Percentiles rank a stretch among this genome's conserved stretches.
Evolutionary conservation across 139 green algal genomes (phyloP).

Genomic region (Volvox reticuliferus): DNA sequence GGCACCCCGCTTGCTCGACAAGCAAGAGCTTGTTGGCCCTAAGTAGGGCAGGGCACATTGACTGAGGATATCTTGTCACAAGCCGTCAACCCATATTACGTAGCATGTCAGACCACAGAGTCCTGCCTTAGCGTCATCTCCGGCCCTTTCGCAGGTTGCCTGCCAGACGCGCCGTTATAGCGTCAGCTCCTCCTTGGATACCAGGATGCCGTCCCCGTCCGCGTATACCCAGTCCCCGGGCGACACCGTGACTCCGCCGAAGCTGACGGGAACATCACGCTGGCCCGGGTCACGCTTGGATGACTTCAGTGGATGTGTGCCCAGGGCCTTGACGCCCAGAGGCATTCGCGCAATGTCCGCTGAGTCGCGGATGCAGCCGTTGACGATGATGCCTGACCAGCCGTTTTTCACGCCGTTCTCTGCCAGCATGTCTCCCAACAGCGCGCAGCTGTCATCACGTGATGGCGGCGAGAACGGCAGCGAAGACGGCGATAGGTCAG

Average conservation of each 20-base stretch:
- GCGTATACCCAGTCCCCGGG: constrained; percentile 92
- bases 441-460: constrained; percentile 72
- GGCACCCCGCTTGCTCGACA: too few relatives aligned
- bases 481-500: too few relatives aligned
- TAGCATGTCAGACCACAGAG: too few relatives aligned
- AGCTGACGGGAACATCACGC: constrained; percentile 84
- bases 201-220: constrained; percentile 88
- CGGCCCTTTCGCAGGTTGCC: too few relatives aligned
- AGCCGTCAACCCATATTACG: too few relatives aligned
- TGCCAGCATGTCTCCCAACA: constrained; percentile 96
- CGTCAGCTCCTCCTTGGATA: constrained; percentile 77
- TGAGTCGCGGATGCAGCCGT: constrained; percentile 95
- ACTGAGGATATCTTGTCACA: too few relatives aligned
- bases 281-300: constrained; percentile 90
- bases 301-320: constrained; percentile 91
- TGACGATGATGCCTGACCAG: constrained; percentile 95
- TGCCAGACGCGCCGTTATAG: constrained; percentile 24
- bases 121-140: too few relatives aligned
- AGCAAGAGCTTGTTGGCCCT: too few relatives aligned
- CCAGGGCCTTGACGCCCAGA: constrained; percentile 92
- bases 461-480: too few relatives aligned
- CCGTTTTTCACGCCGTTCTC: constrained; percentile 91
- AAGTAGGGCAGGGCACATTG: too few relatives aligned
- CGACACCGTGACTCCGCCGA: constrained; percentile 78
- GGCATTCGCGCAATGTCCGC: constrained; percentile 89